Percentiles rank a stretch among this genome's conserved stretches.
phyloP scores from a whole-genome alignment of 345 rosid genomes.

The Dipteronia dyeriana region DNA sequence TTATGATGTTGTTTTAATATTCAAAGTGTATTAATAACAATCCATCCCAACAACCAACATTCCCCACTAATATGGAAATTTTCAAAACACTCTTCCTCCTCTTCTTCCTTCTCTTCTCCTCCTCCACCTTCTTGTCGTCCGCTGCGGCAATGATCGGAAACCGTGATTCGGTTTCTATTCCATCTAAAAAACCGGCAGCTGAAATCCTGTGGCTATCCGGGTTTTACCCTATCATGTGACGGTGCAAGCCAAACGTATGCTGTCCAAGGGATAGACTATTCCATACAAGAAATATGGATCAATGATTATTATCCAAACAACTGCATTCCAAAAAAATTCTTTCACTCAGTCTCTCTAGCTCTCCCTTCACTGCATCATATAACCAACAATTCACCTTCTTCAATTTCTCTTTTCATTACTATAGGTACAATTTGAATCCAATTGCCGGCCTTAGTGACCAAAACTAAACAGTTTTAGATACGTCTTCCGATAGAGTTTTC shows the following conservation, averaged over 20 bases:
- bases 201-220: constrained; percentile 51
- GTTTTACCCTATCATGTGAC: constrained; percentile 57
- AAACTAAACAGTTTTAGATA: constrained; percentile 57
- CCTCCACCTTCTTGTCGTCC: neutral
- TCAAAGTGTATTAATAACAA: neutral
- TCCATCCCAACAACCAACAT: neutral
- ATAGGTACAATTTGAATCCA: constrained; percentile 39
- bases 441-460: constrained; percentile 57
- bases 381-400: constrained; percentile 50
- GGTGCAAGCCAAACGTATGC: constrained; percentile 45
- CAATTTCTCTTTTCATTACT: constrained; percentile 47
- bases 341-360: constrained; percentile 48
- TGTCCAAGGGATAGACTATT: constrained; percentile 57
- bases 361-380: constrained; percentile 53
- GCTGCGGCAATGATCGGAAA: neutral
- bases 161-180: constrained; percentile 60
- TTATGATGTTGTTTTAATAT: neutral
- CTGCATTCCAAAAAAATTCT: constrained; percentile 70
- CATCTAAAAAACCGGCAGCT: constrained; percentile 43
- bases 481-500: constrained; percentile 38
- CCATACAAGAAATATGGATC: constrained; percentile 59
- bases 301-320: constrained; percentile 61
- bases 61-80: constrained; percentile 18
- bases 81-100: constrained; percentile 3
- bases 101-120: constrained; percentile 4